Evolutionary conservation across 257 asterid species (phyloP).

Genomic region (Solanum paucissectum): DNA sequence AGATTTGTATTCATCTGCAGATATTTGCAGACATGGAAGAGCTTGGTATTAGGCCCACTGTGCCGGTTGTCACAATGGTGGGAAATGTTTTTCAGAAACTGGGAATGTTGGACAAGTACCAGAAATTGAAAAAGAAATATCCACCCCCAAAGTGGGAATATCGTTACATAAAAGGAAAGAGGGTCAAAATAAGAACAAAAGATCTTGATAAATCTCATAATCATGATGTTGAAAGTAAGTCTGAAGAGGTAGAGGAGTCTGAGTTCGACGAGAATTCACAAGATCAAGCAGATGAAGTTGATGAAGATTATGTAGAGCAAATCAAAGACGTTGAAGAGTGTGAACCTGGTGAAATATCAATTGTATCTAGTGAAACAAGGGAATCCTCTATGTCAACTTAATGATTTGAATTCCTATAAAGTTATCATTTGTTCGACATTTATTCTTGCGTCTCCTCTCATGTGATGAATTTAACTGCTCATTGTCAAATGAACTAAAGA

Average conservation of each 20-base stretch:
- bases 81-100: constrained; percentile 70
- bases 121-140: constrained; percentile 57
- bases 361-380: constrained; percentile 3
- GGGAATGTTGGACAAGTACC: constrained; percentile 63
- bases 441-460: background rate
- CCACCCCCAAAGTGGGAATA: constrained; percentile 86
- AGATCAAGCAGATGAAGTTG: constrained; percentile 10
- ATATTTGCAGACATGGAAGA: constrained; percentile 96
- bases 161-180: constrained; percentile 67
- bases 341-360: background rate
- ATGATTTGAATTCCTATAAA: background rate
- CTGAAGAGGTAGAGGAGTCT: constrained; percentile 12
- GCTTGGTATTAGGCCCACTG: constrained; percentile 67
- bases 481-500: background rate
- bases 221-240: background rate
- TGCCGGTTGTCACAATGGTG: constrained; percentile 49
- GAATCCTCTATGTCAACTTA: background rate
- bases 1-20: constrained; percentile 18
- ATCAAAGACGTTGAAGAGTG: background rate
- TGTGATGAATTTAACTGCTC: background rate
- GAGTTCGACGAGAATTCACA: constrained; percentile 14
- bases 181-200: constrained; percentile 48
- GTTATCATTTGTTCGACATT: background rate
- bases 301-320: constrained; percentile 5
- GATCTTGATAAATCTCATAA: constrained; percentile 5